Evolutionary conservation across 345 rosid species (phyloP), one percentile per base, ranked within the genome.

Genomic region (Eucalyptus decipiens): DNA sequence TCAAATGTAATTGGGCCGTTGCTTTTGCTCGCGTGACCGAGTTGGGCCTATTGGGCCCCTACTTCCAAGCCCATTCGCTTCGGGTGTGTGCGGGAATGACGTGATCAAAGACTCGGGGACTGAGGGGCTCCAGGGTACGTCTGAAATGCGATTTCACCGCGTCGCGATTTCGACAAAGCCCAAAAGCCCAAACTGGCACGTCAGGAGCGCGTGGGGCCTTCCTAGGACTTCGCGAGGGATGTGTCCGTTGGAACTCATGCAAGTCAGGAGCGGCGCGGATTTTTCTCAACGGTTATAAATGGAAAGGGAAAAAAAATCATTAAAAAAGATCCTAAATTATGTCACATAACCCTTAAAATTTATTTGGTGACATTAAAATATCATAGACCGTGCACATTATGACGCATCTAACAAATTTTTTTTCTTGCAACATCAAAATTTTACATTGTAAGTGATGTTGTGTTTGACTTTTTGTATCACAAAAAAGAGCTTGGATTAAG

Each of bases 381-480:
- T 28, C 8, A 3, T 28, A 28, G 7, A 60, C 16, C 12, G n/a
- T 28, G 32, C 69, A 28, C 32, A 60, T n/a, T 3, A 13, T 60
- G 34, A 62, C 34, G 2, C 8, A 28, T 3, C 8, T 28, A 3
- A 12, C 34, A 11, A 0, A 30, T 1, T 3, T 6, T 6, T 62
- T 28, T 60, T 12, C 16, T 28, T 2, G 2, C 4, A 1, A 6
- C 17, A 52, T 52, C 58, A 19, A 52, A 52, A 52, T 1, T 3
- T 52, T 19, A 52, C 19, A 52, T 19, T 0, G 0, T 19, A 52
- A 52, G 58, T 0, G 1, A 19, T 19, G 2, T 52, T 52, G 2
- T 19, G 58, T 26, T 10, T 7, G 65, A 24, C 9, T 1, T 26
- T 58, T 58, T 11, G 62, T 1, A 1, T 58, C 65, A 26, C 14